phyloP scores from a whole-genome alignment of 257 asterid genomes.

The Capsicum baccatum region DNA sequence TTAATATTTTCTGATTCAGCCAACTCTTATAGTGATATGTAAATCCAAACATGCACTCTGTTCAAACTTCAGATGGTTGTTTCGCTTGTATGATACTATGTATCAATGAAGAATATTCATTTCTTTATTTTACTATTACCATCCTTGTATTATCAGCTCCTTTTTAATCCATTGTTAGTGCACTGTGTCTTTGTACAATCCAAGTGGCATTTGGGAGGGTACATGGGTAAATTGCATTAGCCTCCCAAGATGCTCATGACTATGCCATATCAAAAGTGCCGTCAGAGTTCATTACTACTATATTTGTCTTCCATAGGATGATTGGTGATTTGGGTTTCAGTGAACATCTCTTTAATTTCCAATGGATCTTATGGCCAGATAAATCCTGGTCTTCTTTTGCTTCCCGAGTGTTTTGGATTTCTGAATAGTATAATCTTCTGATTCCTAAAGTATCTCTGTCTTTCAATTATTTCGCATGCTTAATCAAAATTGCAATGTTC shows the following conservation, averaged over 20 bases:
- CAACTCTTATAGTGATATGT: not conserved
- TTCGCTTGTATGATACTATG: not conserved
- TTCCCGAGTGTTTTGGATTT: not conserved
- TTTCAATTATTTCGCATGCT: not conserved
- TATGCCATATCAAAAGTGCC: not conserved
- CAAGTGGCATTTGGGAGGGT: not conserved
- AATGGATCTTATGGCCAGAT: constrained; percentile 12
- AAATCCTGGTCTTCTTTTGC: not conserved
- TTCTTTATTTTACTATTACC: not conserved
- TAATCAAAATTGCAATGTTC: constrained; percentile 12
- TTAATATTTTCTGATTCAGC: constrained; percentile 17
- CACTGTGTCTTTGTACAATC: not conserved
- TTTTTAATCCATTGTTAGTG: not conserved
- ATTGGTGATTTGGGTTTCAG: not conserved
- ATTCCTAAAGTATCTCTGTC: not conserved
- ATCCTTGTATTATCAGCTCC: constrained; percentile 6
- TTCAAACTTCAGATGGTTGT: not conserved
- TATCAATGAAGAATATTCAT: not conserved
- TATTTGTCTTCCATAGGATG: constrained; percentile 7
- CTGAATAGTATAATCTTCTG: not conserved
- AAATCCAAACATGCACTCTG: not conserved
- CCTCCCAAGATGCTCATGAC: not conserved
- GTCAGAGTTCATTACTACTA: not conserved
- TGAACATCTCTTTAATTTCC: not conserved
- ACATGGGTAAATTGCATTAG: not conserved